phyloP scores from a whole-genome alignment of 805 yeast genomes.

The Candida ovalis region DNA sequence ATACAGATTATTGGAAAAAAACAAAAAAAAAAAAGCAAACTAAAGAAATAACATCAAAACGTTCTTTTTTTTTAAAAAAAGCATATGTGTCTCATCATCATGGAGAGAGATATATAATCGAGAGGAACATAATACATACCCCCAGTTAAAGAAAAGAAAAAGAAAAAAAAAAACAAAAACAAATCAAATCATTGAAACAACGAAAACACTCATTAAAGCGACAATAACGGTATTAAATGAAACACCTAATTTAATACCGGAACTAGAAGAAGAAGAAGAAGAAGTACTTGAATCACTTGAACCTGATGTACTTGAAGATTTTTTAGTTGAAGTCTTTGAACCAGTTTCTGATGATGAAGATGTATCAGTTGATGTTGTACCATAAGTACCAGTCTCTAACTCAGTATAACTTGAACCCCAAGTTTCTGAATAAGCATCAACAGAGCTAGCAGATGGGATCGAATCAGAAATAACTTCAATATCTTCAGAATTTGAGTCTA shows the following conservation, averaged over 20 bases:
- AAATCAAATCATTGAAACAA: not conserved
- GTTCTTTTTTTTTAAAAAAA: too few relatives aligned
- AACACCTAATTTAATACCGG: not conserved
- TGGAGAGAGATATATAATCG: too few relatives aligned
- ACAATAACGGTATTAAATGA: not conserved
- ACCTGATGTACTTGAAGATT: not conserved
- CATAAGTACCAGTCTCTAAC: conserved; percentile 2
- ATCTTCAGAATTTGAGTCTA: conserved; percentile 31
- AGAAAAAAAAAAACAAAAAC: not conserved
- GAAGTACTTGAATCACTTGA: not conserved
- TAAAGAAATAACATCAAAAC: too few relatives aligned
- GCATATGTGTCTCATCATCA: too few relatives aligned
- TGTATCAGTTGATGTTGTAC: not conserved
- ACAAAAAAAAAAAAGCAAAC: too few relatives aligned
- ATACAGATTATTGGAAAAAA: too few relatives aligned
- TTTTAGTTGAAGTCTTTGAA: not conserved
- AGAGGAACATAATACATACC: too few relatives aligned
- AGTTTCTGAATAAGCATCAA: conserved; percentile 43
- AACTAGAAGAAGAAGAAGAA: not conserved
- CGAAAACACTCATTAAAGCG: not conserved
- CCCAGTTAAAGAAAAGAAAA: too few relatives aligned
- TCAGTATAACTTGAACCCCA: conserved; percentile 24
- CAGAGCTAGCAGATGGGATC: conserved; percentile 51
- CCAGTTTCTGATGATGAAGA: not conserved
- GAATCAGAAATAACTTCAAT: conserved; percentile 42